Evolutionary conservation across 2,329 filamentous ascomycete species (phyloP).

Genomic region (Venturia asperata): DNA sequence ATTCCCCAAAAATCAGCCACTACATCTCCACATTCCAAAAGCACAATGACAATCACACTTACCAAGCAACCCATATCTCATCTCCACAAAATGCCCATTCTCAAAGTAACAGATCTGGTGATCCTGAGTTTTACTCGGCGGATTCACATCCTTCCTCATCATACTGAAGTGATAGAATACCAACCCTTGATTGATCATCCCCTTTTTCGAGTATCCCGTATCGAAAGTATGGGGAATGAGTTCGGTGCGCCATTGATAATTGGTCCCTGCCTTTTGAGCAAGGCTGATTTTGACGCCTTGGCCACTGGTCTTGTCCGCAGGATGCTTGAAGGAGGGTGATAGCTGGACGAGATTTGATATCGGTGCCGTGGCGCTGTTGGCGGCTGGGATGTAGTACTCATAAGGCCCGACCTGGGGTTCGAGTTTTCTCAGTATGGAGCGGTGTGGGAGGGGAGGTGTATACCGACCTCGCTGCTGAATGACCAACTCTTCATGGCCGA

Average conservation of each 20-base stretch:
- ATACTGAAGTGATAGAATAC: conserved; percentile 69
- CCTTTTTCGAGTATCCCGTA: conserved; percentile 29
- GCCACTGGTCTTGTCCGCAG: conserved; percentile 52
- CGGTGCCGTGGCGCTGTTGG: conserved; percentile 30
- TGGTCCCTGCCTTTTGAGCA: conserved; percentile 58
- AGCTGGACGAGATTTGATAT: conserved; percentile 57
- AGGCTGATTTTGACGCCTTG: conserved; percentile 65
- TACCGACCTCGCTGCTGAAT: conserved; percentile 55
- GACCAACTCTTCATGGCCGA: conserved; percentile 55
- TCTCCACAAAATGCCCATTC: conserved; percentile 61
- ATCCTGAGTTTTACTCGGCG: conserved; percentile 56
- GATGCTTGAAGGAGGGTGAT: conserved; percentile 55
- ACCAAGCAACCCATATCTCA: conserved; percentile 59
- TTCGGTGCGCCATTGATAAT: conserved; percentile 61
- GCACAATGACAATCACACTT: not conserved
- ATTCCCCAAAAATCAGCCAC: conserved; percentile 35
- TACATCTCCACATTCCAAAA: conserved; percentile 22
- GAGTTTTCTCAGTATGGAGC: not conserved
- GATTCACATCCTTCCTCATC: conserved; percentile 51
- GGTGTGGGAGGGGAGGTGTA: too few relatives aligned
- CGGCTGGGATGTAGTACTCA: conserved; percentile 70
- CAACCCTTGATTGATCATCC: conserved; percentile 57
- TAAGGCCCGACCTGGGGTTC: conserved; percentile 43
- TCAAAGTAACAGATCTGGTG: conserved; percentile 62
- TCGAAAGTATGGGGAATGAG: conserved; percentile 51